phyloP scores from a whole-genome alignment of 306 rosid genomes.

The Fagus crenata region DNA sequence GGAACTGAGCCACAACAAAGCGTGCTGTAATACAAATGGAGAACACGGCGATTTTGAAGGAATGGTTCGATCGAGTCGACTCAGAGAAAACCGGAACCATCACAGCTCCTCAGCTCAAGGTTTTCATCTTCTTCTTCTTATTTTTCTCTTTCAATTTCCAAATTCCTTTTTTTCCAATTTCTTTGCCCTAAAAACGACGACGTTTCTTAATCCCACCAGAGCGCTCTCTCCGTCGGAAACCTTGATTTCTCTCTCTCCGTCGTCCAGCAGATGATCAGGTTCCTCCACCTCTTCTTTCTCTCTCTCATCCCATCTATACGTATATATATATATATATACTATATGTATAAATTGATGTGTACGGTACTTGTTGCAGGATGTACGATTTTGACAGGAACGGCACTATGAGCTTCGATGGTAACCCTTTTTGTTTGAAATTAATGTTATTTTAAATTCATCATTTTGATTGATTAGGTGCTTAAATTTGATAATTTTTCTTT shows the following conservation, averaged over 20 bases:
- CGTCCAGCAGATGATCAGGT: conserved; percentile 95
- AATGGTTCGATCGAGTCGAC: conserved; percentile 85
- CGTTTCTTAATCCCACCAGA: conserved; percentile 35
- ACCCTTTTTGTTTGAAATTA: background rate
- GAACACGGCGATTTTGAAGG: conserved; percentile 53
- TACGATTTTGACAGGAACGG: conserved; percentile 91
- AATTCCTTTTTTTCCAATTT: no score
- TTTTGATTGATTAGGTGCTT: background rate
- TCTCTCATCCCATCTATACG: background rate
- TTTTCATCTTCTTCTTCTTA: conserved; percentile 12
- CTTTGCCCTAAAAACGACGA: background rate
- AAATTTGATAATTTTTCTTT: background rate
- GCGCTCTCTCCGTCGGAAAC: conserved; percentile 75
- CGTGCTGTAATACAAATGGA: conserved; percentile 33
- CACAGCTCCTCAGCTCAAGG: conserved; percentile 74
- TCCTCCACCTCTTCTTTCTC: background rate
- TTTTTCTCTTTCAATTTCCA: background rate
- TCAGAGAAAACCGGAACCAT: conserved; percentile 64
- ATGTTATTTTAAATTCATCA: background rate
- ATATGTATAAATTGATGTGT: background rate
- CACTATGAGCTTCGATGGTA: conserved; percentile 83
- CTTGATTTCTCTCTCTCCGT: conserved; percentile 75
- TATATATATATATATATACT: background rate
- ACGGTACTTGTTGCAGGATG: conserved; percentile 45
- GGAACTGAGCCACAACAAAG: no score